Conservation (phyloP, 2,329 filamentous ascomycete genomes). For the Byssoonygena ceratinophila region DNA sequence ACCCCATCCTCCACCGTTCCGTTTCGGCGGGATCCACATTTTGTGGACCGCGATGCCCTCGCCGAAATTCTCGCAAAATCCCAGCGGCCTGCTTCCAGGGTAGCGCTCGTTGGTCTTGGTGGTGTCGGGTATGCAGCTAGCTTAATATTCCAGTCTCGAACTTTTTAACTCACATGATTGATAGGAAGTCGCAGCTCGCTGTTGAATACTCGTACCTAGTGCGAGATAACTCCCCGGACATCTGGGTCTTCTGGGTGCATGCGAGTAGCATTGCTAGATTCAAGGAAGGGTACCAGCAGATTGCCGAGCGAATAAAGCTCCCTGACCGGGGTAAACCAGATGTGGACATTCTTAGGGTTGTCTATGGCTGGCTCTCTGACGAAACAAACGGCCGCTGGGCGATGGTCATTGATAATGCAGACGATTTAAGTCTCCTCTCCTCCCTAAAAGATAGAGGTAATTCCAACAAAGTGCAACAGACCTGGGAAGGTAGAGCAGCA, state of each 20-base stretch:
- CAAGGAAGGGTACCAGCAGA: conserved; percentile 20
- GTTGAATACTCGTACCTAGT: conserved; percentile 22
- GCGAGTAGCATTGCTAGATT: conserved; percentile 19
- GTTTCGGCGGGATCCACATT: conserved; percentile 17
- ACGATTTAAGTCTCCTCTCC: conserved; percentile 18
- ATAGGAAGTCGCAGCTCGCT: conserved; percentile 25
- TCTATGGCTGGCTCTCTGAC: conserved; percentile 10
- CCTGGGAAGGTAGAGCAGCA: too few species aligned
- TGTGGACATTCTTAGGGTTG: conserved; percentile 5
- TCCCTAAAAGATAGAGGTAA: too few species aligned
- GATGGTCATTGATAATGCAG: conserved; percentile 25
- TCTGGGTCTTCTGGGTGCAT: conserved; percentile 25
- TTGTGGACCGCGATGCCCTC: conserved; percentile 1
- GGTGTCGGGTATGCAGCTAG: conserved; percentile 25
- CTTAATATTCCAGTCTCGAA: too few species aligned
- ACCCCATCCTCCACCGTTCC: conserved; percentile 21
- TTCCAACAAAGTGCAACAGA: too few species aligned
- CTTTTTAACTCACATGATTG: too few species aligned
- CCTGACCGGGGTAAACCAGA: conserved; percentile 9
- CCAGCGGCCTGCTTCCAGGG: conserved; percentile 9
- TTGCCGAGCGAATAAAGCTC: conserved; percentile 17
- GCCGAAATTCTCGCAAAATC: not conserved
- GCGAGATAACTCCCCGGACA: conserved; percentile 17
- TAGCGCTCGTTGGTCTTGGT: conserved; percentile 30
- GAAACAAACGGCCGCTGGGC: conserved; percentile 20